Evolutionary conservation across 2,329 filamentous ascomycete genomes (phyloP), one percentile per base, ranked within the genome.

Genomic region (Calonectria hawksworthii): DNA sequence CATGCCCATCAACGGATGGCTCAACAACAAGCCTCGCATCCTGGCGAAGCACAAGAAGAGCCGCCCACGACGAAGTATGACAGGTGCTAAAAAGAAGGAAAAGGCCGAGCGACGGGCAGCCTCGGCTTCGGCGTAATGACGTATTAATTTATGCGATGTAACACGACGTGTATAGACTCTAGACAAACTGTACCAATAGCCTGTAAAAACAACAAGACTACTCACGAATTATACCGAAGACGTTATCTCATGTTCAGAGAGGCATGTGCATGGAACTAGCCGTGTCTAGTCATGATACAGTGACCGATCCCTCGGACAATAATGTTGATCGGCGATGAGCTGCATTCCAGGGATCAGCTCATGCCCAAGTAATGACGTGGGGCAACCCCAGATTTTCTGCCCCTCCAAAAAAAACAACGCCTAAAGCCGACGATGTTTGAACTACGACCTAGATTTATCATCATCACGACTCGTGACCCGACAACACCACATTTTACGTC

Each of bases 51-150:
- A 89, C 72, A 87, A 86, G 80, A 89, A 86, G 78, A 86, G 83
- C 21, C 87, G 94, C 74, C 94, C 93, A 32, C 89, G 93, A 78
- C 90, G 88, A 84, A 94, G 93, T 81, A 95, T 95, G 93, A 94
- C 91, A 83, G 91, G 91, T 1, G 80, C 81, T 63, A 87, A 85
- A 82, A 92, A 91, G 84, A 80, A 78, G 73, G 80, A 67, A 21
- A 86, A 85, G 76, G 69, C 74, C 59, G 80, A 81, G 78, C 78
- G 79, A 76, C 74, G 85, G 73, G 75, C 81, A 72, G 67, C 59
- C n/a, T 34, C 65, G 34, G 23, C 38, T 73, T 72, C 32, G 34
- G 61, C 67, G 18, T 63, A 36, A 52, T 51, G 52, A 67, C 32
- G 61, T 38, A 59, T 50, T 41, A 61, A 52, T 44, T 32, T 30